Conservation (phyloP, 306 rosid genomes). For the Heteromeles arbutifolia region DNA sequence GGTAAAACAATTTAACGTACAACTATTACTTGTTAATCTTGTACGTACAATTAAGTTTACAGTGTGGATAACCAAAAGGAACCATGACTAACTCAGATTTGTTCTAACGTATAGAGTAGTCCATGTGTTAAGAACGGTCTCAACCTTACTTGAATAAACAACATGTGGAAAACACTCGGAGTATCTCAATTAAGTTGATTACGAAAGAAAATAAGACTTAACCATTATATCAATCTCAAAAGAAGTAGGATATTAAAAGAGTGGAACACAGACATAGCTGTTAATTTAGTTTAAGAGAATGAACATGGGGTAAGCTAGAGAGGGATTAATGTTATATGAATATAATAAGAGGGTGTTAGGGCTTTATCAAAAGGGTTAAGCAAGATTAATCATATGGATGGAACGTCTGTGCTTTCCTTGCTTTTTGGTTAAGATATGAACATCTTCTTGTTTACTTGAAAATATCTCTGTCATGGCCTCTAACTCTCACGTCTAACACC, state of each 20-base stretch:
- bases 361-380: conserved; percentile 67
- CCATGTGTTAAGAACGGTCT: neutral
- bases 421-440: conserved; percentile 51
- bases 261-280: neutral
- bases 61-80: no score
- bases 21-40: neutral
- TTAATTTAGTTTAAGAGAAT: neutral
- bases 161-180: neutral
- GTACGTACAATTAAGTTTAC: neutral
- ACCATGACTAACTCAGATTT: no score
- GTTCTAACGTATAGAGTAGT: no score
- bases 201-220: neutral
- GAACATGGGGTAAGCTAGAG: conserved; percentile 2
- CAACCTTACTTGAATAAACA: neutral
- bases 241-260: neutral
- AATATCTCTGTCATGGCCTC: neutral
- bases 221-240: neutral
- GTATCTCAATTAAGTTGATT: neutral
- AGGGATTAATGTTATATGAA: neutral
- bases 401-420: conserved; percentile 48
- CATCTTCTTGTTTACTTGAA: conserved; percentile 1
- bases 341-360: conserved; percentile 47
- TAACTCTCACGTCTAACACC: conserved; percentile 11
- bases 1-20: neutral
- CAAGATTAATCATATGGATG: conserved; percentile 47